Evolutionary conservation across 2,329 filamentous ascomycete species (phyloP), one percentile per base, ranked within the genome.

Genomic region (Dryadomyces sulphureus): DNA sequence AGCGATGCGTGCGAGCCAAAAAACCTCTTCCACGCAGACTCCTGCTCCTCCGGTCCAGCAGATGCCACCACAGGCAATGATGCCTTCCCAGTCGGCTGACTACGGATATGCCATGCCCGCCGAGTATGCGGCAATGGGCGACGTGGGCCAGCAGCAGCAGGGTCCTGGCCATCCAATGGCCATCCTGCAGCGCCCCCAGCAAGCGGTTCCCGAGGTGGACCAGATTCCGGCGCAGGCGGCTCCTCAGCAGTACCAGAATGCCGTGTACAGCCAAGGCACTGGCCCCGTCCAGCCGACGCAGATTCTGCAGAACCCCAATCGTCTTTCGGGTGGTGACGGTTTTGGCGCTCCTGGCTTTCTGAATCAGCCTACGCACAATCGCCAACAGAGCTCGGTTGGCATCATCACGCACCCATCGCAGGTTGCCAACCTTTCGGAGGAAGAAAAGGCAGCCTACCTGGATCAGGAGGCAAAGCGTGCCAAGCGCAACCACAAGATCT

Each of bases 401-500:
- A 62, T 56, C 55, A 63, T 62, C 55, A 65, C 81, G 14, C 79
- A 85, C 55, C 79, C 83, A 8, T 74, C 84, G 49, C 83, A 89
- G 57, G 67, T 92, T 51, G 73, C 84, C 56, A 73, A 85, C 45
- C 69, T 96, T 50, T 80, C 84, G 0, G 86, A 94, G 54, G 80
- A 89, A 50, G 87, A 96, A 52, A 87, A 87, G 58, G 77, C 80
- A 2, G 79, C 81, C 2, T 92, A 89, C 58, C 64, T 96, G 45
- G 80, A 87, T 52, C 89, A 94, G 60, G 92, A 98, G 62, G 89
- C 89, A 0, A 92, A 89, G 64, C 80, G 92, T 43, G 89, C 92
- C 6, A 98, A 98, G 70, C 79, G 92, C 38, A 96, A 98, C 59
- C 90, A 96, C 67, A 98, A 98, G 69, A 96, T 98, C 51, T 90